Evolutionary conservation across 805 yeast species (phyloP).

Genomic region (Ogataea ganodermae): DNA sequence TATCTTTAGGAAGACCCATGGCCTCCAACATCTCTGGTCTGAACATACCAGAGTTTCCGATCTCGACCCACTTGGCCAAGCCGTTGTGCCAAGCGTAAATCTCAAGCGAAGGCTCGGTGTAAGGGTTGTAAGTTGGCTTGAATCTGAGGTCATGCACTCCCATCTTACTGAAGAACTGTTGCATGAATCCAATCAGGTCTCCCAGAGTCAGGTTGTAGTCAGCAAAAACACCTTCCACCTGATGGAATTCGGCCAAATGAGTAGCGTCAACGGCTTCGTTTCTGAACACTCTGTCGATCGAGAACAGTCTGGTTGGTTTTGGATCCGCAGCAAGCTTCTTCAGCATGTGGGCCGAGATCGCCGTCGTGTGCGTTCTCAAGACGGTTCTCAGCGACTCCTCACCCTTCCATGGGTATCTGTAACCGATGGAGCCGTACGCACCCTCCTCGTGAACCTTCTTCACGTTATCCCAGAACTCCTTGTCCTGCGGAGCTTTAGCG

Average conservation of each 20-base stretch:
- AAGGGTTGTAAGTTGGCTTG: slow-evolving; percentile 98
- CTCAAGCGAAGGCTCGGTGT: slow-evolving; percentile 98
- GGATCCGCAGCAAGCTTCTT: slow-evolving; percentile 86
- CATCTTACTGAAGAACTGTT: slow-evolving; percentile 94
- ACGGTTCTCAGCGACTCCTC: slow-evolving; percentile 90
- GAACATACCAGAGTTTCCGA: slow-evolving; percentile 99
- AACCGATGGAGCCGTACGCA: slow-evolving; percentile 92
- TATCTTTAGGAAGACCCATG: slow-evolving; percentile 94
- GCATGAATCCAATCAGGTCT: slow-evolving; percentile 97
- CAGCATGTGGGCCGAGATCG: slow-evolving; percentile 86
- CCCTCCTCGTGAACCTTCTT: slow-evolving; percentile 87
- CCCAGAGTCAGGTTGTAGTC: slow-evolving; percentile 95
- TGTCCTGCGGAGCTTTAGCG: slow-evolving; percentile 84
- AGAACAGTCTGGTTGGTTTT: slow-evolving; percentile 86
- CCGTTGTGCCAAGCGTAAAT: slow-evolving; percentile 97
- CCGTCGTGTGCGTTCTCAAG: slow-evolving; percentile 96
- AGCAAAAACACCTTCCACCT: slow-evolving; percentile 98
- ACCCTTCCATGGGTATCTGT: slow-evolving; percentile 96
- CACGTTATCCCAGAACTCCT: slow-evolving; percentile 72
- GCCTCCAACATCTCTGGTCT: slow-evolving; percentile 99
- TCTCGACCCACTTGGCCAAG: slow-evolving; percentile 96
- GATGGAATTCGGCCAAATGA: slow-evolving; percentile 98
- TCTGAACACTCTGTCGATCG: slow-evolving; percentile 98
- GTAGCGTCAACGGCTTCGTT: slow-evolving; percentile 99
- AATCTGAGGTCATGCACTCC: slow-evolving; percentile 94